Conservation (phyloP, 2,329 filamentous ascomycete genomes). For the Colletotrichum kahawae region DNA sequence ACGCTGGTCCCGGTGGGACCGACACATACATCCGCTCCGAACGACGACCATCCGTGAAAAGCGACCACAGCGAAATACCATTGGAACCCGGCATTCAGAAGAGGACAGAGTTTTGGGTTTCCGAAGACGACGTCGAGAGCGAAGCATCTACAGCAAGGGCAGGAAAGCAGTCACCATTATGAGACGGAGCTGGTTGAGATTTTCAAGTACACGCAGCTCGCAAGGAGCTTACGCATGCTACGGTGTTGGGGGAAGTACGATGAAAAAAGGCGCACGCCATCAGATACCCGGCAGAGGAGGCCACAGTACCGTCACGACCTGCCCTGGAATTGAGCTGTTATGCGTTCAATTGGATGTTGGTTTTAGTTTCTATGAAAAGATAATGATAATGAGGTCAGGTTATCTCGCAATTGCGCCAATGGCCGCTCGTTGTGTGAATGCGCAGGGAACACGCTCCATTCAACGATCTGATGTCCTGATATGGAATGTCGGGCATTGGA, state of each 20-base stretch:
- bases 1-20: background rate
- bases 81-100: conserved; percentile 24
- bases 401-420: background rate
- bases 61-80: conserved; percentile 25
- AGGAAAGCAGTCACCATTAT: background rate
- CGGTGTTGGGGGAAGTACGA: background rate
- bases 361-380: background rate
- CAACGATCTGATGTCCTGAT: background rate
- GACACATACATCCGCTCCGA: conserved; percentile 18
- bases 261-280: background rate
- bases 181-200: background rate
- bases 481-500: background rate
- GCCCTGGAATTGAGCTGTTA: background rate
- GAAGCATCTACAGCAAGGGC: background rate
- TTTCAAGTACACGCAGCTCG: background rate
- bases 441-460: too few species aligned
- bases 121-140: conserved; percentile 14
- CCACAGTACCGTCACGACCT: background rate
- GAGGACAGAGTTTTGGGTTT: conserved; percentile 25
- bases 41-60: conserved; percentile 14
- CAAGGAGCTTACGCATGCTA: background rate
- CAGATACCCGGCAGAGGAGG: conserved; percentile 15
- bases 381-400: background rate
- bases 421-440: background rate
- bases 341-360: background rate